These are phyloP conservation scores for Starmerella bombicola DNA, from an alignment of 805 yeast genomes.

Conservation along the genomic window DNA sequence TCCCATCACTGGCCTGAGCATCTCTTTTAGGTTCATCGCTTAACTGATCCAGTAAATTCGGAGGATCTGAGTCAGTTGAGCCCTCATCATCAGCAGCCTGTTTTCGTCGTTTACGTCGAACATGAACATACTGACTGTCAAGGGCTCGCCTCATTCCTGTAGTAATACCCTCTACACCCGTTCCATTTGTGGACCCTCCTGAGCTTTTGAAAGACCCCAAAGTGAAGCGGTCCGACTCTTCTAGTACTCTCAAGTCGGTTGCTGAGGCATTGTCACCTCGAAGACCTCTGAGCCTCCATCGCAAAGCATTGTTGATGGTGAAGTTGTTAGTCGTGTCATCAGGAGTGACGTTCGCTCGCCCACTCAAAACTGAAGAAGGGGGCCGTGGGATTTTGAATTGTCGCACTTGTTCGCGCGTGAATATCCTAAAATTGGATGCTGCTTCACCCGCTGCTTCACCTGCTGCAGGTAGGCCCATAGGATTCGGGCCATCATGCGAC, in stretches of 20 bases:
- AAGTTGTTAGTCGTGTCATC: not conserved
- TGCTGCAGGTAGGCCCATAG: not conserved
- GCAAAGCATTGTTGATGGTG: not conserved
- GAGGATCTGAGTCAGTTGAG: no score
- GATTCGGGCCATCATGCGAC: not conserved
- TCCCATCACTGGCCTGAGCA: no score
- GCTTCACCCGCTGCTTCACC: not conserved
- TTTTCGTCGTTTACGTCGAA: no score
- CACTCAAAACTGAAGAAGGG: not conserved
- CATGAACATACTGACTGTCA: not conserved
- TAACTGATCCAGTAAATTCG: no score
- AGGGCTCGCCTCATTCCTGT: constrained; percentile 1
- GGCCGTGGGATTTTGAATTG: not conserved
- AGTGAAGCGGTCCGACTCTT: constrained; percentile 3
- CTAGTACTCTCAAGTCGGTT: not conserved
- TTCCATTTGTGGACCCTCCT: not conserved
- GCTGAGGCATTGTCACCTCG: not conserved
- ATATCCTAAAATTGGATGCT: not conserved
- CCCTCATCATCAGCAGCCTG: no score
- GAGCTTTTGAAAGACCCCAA: not conserved
- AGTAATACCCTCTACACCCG: constrained; percentile 1
- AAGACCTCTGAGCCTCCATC: constrained; percentile 1
- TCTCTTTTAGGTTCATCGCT: no score
- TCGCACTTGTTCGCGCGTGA: not conserved
- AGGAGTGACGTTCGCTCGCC: not conserved